Base-by-base conservation (phyloP, 139 green algal genomes). In the Monoraphidium neglectum region DNA sequence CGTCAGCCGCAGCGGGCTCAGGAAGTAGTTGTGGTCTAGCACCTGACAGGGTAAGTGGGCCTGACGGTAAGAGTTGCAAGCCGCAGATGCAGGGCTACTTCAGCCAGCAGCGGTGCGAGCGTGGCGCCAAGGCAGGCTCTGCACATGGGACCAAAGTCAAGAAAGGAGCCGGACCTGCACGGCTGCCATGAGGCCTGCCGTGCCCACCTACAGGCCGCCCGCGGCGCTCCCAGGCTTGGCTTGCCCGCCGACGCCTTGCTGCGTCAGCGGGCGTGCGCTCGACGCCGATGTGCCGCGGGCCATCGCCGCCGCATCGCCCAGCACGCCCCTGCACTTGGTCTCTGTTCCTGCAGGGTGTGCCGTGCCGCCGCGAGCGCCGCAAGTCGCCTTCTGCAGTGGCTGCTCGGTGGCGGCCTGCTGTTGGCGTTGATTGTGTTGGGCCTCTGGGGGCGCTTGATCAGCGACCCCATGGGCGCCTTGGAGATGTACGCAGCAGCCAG, bases 1-100 rank as follows among this genome's bases (percentile, higher is more conserved):
- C 73, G 92, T 93, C 53, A 91, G 82, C 0, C 87, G 79, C 38
- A 95, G 82, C 75, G 90, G 78, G 33, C 74, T 87, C 33, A 95
- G 62, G 62, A 90, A 93, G 77, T 84, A 95, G 30, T 78, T 90
- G 68, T 88, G 90, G 76, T 95, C 90, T 16, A 88, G 75, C 12
- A 95, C 84, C n/a, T n/a, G n/a, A n/a, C n/a, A n/a, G n/a, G n/a
- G n/a, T n/a, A n/a, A n/a, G n/a, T n/a, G n/a, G n/a, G n/a, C n/a
- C n/a, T n/a, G n/a, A n/a, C n/a, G n/a, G n/a, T n/a, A n/a, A n/a
- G n/a, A n/a, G n/a, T n/a, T n/a, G n/a, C n/a, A n/a, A n/a, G n/a
- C n/a, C n/a, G n/a, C n/a, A n/a, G n/a, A n/a, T n/a, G n/a, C n/a
- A n/a, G n/a, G n/a, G n/a, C n/a, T n/a, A n/a, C n/a, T n/a, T n/a